These are phyloP conservation scores for Porpolomopsis calyptriformis DNA, from an alignment of 768 basidiomycete genomes.

Conservation along the genomic window DNA sequence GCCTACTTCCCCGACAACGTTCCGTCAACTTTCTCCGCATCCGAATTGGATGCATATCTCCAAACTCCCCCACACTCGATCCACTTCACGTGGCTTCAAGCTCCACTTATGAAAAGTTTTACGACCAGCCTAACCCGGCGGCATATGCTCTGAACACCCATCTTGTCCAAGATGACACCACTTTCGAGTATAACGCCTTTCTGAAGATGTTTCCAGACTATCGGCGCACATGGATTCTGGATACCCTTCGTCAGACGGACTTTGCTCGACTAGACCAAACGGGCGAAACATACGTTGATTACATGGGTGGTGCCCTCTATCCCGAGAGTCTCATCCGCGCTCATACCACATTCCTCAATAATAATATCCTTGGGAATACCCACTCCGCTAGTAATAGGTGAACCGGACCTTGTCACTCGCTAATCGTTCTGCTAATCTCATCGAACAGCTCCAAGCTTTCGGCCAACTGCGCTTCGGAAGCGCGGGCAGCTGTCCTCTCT, in stretches of 20 bases:
- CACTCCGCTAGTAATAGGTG: slow-evolving; percentile 78
- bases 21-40: not conserved
- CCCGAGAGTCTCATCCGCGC: slow-evolving; percentile 67
- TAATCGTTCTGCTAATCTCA: slow-evolving; percentile 4
- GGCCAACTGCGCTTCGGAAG: slow-evolving; percentile 52
- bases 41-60: not conserved
- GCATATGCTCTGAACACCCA: not conserved
- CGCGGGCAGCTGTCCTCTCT: slow-evolving; percentile 59
- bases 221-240: slow-evolving; percentile 57
- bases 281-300: slow-evolving; percentile 74
- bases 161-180: not conserved
- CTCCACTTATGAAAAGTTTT: not conserved
- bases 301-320: slow-evolving; percentile 76
- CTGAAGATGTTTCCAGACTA: slow-evolving; percentile 35
- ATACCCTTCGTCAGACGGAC: slow-evolving; percentile 55
- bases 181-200: slow-evolving; percentile 14
- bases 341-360: slow-evolving; percentile 58
- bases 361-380: slow-evolving; percentile 67
- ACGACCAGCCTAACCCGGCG: not conserved
- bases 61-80: not conserved
- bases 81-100: not conserved
- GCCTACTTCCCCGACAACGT: not conserved
- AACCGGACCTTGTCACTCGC: slow-evolving; percentile 22
- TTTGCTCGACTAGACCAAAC: slow-evolving; percentile 46
- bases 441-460: slow-evolving; percentile 57